Evolutionary conservation across 257 asterid genomes (phyloP).

Genomic region (Marsdenia floribunda): DNA sequence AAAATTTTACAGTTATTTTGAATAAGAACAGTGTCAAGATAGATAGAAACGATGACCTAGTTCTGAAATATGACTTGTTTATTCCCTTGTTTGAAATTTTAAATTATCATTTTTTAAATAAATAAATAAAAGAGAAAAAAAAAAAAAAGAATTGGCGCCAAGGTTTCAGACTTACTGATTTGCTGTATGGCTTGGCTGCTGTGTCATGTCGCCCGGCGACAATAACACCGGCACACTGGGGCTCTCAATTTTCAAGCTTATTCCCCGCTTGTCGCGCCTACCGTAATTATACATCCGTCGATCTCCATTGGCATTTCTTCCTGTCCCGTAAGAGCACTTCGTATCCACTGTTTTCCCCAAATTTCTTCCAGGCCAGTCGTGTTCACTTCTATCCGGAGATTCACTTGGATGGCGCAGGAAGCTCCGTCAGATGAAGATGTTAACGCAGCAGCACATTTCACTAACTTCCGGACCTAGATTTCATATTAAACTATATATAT

Average conservation of each 20-base stretch:
- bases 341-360: not conserved
- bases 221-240: not conserved
- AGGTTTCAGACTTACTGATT: not conserved
- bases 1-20: no score
- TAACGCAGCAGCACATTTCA: not conserved
- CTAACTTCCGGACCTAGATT: not conserved
- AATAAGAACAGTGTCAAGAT: no score
- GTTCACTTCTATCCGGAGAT: not conserved
- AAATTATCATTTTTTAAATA: no score
- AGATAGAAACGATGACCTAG: no score
- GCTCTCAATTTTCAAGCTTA: not conserved
- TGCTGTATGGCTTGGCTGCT: not conserved
- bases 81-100: no score
- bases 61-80: no score
- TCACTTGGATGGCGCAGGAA: not conserved
- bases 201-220: not conserved
- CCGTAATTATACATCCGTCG: not conserved
- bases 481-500: not conserved
- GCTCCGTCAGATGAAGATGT: not conserved
- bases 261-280: not conserved
- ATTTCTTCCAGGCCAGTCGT: not conserved
- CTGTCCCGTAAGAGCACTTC: not conserved
- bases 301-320: not conserved
- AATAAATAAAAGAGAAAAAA: no score
- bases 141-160: not conserved